Conservation (phyloP, 73 alveolate species). For the Paramecium biaurelia region DNA sequence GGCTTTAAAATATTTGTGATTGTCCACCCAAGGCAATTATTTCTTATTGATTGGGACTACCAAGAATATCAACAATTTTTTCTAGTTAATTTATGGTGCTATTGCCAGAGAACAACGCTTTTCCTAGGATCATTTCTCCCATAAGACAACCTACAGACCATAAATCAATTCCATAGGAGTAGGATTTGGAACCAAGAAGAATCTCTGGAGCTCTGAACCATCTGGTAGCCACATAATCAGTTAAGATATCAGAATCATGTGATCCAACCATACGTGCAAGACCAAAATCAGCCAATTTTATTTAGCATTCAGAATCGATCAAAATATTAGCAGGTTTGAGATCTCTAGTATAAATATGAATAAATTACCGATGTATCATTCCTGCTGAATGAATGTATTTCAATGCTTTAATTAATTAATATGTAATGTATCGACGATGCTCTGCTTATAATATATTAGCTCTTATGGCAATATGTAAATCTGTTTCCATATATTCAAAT, state of each 20-base stretch:
- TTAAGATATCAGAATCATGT: constrained; percentile 64
- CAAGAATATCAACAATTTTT: constrained; percentile 72
- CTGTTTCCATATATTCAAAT: constrained; percentile 87
- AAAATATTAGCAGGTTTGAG: constrained; percentile 83
- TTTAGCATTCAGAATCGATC: constrained; percentile 82
- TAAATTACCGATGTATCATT: constrained; percentile 67
- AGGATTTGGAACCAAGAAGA: constrained; percentile 67
- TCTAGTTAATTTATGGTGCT: constrained; percentile 74
- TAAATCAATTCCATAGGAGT: constrained; percentile 78
- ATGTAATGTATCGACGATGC: constrained; percentile 71
- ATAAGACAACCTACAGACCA: constrained; percentile 88
- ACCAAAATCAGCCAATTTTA: constrained; percentile 91
- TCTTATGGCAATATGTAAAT: constrained; percentile 76
- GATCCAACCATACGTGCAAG: constrained; percentile 73
- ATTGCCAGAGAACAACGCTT: constrained; percentile 86
- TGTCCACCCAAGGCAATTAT: background rate
- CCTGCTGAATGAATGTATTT: constrained; percentile 82
- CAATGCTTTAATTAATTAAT: constrained; percentile 74
- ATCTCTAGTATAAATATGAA: constrained; percentile 64
- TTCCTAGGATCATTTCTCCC: constrained; percentile 80
- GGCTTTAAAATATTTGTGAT: background rate
- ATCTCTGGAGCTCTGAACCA: constrained; percentile 93
- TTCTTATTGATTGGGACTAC: constrained; percentile 70
- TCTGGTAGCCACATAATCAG: constrained; percentile 90
- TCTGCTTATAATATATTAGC: constrained; percentile 76